These are phyloP conservation scores for Rhododendron molle DNA, from an alignment of 148 eudicot species.

Conservation along the genomic window DNA sequence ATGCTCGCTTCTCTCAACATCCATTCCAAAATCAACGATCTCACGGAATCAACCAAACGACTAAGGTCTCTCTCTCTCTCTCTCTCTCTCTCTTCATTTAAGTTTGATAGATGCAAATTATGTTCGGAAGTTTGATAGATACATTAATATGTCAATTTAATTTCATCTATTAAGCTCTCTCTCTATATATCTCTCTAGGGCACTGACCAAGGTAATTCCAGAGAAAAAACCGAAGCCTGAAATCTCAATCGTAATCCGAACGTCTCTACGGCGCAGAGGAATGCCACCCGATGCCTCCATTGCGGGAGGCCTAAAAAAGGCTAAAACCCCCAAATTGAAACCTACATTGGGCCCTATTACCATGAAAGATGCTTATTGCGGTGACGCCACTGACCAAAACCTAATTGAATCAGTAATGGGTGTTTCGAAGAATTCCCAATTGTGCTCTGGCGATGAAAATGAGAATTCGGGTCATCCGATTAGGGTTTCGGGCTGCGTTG, in stretches of 20 bases:
- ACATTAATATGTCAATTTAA: no score
- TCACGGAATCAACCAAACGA: conserved; percentile 51
- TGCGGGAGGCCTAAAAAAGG: no score
- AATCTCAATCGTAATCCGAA: not conserved
- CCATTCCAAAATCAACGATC: conserved; percentile 48
- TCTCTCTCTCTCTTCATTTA: not conserved
- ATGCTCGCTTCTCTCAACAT: conserved; percentile 77
- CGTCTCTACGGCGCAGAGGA: not conserved
- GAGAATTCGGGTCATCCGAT: not conserved
- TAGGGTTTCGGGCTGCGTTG: conserved; percentile 33
- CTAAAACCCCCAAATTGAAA: conserved; percentile 15
- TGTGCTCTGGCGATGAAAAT: conserved; percentile 1
- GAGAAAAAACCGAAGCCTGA: no score
- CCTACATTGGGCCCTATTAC: conserved; percentile 28
- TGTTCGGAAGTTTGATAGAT: not conserved
- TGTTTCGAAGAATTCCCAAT: conserved; percentile 13
- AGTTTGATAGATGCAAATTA: not conserved
- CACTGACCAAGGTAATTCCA: no score
- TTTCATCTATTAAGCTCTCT: no score
- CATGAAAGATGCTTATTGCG: conserved; percentile 43
- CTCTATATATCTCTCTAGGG: not conserved
- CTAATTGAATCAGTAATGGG: conserved; percentile 34
- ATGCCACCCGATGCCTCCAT: not conserved
- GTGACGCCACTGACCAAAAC: conserved; percentile 32
- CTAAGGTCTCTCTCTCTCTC: conserved; percentile 30